A percentile compares a stretch with the other conserved stretches of the same genome.
Evolutionary conservation across 2,329 filamentous ascomycete genomes (phyloP).

Genomic region (Paracoccidioides lutzii): DNA sequence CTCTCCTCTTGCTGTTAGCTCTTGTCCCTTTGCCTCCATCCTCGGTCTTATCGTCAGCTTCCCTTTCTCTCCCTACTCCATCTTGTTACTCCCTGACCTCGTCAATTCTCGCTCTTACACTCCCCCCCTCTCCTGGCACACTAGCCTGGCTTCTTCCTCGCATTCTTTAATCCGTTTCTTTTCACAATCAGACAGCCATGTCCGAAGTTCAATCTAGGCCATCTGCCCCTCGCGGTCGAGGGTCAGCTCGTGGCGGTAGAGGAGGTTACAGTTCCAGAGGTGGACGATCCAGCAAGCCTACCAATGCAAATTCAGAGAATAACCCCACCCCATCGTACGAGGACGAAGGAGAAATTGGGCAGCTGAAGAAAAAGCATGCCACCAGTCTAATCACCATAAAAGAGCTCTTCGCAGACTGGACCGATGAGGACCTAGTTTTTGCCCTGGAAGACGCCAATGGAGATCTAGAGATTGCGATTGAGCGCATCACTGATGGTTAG

Average conservation of each 20-base stretch:
- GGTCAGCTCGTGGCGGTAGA: conserved; percentile 74
- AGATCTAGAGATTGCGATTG: conserved; percentile 37
- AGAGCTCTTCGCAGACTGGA: conserved; percentile 93
- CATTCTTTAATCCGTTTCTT: conserved; percentile 12
- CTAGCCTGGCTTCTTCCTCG: conserved; percentile 17
- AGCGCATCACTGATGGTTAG: conserved; percentile 39
- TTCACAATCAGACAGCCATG: conserved; percentile 49
- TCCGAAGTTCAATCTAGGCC: conserved; percentile 86
- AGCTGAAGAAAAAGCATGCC: conserved; percentile 83
- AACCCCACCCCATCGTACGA: conserved; percentile 48
- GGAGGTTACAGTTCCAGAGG: conserved; percentile 59
- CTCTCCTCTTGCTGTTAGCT: conserved; percentile 15
- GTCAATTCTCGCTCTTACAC: not conserved
- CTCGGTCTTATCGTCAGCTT: conserved; percentile 4
- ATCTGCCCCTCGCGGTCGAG: conserved; percentile 74
- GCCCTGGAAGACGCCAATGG: conserved; percentile 64
- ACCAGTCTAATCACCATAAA: conserved; percentile 67
- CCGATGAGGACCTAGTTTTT: conserved; percentile 85
- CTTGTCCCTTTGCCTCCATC: conserved; percentile 12
- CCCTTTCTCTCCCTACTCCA: conserved; percentile 12
- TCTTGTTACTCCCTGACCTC: not conserved
- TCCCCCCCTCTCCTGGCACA: conserved; percentile 10
- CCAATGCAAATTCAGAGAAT: conserved; percentile 62
- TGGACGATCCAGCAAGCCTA: conserved; percentile 54
- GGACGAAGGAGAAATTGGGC: conserved; percentile 80